Conservation (phyloP, 345 rosid species). For the Brassica incana region DNA sequence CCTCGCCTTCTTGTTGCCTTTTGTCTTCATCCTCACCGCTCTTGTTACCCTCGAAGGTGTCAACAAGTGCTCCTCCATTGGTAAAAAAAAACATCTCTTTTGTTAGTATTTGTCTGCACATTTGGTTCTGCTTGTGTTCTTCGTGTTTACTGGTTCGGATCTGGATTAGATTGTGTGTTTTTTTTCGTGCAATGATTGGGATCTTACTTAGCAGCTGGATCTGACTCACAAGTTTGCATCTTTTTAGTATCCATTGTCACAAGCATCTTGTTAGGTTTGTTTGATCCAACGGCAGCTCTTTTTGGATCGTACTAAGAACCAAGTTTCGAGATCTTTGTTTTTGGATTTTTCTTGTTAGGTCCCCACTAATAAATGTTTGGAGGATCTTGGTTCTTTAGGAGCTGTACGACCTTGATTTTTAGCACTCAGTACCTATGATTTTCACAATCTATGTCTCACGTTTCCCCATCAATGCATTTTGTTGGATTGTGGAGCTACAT, state of each 20-base stretch:
- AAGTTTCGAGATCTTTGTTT: slow-evolving; percentile 10
- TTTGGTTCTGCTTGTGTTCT: not conserved
- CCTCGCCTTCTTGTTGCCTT: slow-evolving; percentile 98
- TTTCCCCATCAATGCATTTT: slow-evolving; percentile 21
- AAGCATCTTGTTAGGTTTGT: slow-evolving; percentile 11
- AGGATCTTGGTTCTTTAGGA: slow-evolving; percentile 13
- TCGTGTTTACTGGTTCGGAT: not conserved
- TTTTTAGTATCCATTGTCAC: slow-evolving; percentile 3
- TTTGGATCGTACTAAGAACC: slow-evolving; percentile 28
- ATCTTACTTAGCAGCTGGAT: slow-evolving; percentile 4
- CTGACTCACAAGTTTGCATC: slow-evolving; percentile 1
- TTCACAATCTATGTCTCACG: not conserved
- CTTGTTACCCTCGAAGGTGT: slow-evolving; percentile 99
- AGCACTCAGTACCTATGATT: not conserved
- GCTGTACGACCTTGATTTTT: slow-evolving; percentile 24
- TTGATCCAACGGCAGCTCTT: not conserved
- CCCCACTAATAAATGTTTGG: slow-evolving; percentile 27
- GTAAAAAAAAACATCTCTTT: slow-evolving; percentile 39
- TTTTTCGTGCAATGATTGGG: not conserved
- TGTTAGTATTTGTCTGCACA: not conserved
- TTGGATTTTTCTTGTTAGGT: slow-evolving; percentile 36
- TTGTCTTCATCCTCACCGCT: slow-evolving; percentile 97
- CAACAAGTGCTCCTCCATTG: slow-evolving; percentile 99
- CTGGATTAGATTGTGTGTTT: slow-evolving; percentile 6
- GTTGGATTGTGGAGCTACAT: slow-evolving; percentile 32